Base-by-base conservation (phyloP, 1,139 yeast species). In the Tardiomyces depauwii region DNA sequence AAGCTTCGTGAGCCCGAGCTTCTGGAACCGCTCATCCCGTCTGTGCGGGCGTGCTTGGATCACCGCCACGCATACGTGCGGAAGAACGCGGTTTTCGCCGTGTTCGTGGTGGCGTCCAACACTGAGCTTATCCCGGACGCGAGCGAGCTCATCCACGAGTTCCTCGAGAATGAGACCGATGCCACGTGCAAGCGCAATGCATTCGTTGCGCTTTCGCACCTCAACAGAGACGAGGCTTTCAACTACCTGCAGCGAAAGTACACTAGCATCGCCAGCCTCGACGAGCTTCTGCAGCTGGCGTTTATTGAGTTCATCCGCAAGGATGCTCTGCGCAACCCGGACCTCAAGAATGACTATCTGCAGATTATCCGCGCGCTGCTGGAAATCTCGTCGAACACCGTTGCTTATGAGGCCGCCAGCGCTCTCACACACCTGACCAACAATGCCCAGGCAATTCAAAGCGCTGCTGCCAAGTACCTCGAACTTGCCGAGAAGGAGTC, bases 31-130 rank as follows among this genome's bases (percentile, higher is more conserved):
- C 75, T 93, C 66, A 93, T 91, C 41, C 96, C 98, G 39, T 82
- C 93, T 43, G 89, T 89, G 44, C 78, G 96, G 59, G 80, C 80
- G 51, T 88, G 97, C 69, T 73, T 93, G 56, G 95, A 85, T 55
- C 96, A 93, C 66, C 84, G 98, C 57, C 97, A 91, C 65, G 95
- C 98, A 10, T 93, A 93, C 62, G 98, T 93, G 51, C 81, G 99
- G 63, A 93, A 93, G 66, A 91, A 93, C 63, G 98, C 98, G 10
- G 91, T 88, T 38, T 82, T 91, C 65, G 95, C 97, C 39, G 80
- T 91, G 51, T 78, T 77, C 59, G 80, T 95, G 27, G 86, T 93
- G 57, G 83, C 77, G 64, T 76, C 80, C 59, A 58, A 59, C 45
- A 80, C 93, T 42, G 85, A 82, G 42, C 76, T 93, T 63, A 77